A percentile compares a stretch with the other conserved stretches of the same genome.
These are phyloP conservation scores for Blastobotrys terrestris DNA, from an alignment of 805 yeast genomes.

Conservation along the genomic window DNA sequence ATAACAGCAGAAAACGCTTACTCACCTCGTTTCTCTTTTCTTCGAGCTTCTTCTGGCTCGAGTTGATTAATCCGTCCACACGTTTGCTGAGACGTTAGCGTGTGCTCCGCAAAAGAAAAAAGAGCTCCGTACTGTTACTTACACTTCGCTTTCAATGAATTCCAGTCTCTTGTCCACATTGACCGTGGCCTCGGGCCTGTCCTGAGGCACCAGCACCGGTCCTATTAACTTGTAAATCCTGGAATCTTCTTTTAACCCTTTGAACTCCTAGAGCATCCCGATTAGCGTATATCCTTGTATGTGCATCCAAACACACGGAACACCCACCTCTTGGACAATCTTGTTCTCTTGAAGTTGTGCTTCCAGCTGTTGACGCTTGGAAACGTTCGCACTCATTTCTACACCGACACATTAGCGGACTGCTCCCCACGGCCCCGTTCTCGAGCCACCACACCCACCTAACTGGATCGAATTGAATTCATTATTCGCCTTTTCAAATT, in stretches of 20 bases:
- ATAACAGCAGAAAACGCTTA: background rate
- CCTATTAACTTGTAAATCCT: slow-evolving; percentile 88
- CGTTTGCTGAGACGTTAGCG: no score
- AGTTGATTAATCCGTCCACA: slow-evolving; percentile 64
- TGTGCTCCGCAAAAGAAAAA: no score
- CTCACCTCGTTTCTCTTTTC: slow-evolving; percentile 46
- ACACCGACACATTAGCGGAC: background rate
- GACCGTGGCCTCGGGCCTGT: slow-evolving; percentile 67
- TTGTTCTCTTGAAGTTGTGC: slow-evolving; percentile 92
- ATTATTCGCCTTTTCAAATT: slow-evolving; percentile 14
- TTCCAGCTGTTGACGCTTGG: slow-evolving; percentile 79
- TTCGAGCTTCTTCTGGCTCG: slow-evolving; percentile 51
- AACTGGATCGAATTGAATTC: slow-evolving; percentile 18
- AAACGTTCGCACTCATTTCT: slow-evolving; percentile 44
- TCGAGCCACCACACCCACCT: slow-evolving; percentile 3
- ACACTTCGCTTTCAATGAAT: slow-evolving; percentile 74
- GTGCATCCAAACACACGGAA: no score
- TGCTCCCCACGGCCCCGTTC: background rate
- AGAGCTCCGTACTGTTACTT: no score
- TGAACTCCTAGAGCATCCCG: no score
- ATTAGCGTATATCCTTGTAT: no score
- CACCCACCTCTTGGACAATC: slow-evolving; percentile 58
- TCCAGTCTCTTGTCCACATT: slow-evolving; percentile 88
- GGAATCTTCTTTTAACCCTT: slow-evolving; percentile 54
- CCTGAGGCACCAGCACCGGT: slow-evolving; percentile 88